A percentile compares a stretch with the other conserved stretches of the same genome.
Evolutionary conservation across 441 rosid genomes (phyloP).

Genomic region (Pelargonium fulgidum): DNA sequence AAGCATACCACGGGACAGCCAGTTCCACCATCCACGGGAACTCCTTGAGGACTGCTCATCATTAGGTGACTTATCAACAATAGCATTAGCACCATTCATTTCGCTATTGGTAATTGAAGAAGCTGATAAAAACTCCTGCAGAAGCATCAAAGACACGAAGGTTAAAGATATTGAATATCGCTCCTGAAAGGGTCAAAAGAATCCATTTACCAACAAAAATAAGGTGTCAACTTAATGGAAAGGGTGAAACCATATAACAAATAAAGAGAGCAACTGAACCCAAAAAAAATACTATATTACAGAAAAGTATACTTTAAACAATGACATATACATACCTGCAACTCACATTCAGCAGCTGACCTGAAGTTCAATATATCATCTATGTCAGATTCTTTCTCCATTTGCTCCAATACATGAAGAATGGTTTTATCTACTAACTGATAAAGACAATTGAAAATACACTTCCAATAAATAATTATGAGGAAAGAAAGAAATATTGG

Average conservation of each 20-base stretch:
- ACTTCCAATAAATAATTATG: background rate
- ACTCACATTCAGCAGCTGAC: slow-evolving; percentile 76
- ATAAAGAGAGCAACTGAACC: slow-evolving; percentile 5
- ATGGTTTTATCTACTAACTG: slow-evolving; percentile 64
- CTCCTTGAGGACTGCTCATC: slow-evolving; percentile 51
- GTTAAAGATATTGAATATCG: slow-evolving; percentile 10
- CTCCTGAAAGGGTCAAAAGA: slow-evolving; percentile 9
- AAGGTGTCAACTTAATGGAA: background rate
- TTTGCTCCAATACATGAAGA: slow-evolving; percentile 71
- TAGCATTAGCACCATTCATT: slow-evolving; percentile 27
- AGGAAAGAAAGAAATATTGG: background rate
- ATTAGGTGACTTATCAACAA: slow-evolving; percentile 46
- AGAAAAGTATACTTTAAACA: slow-evolving; percentile 9
- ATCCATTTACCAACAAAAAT: slow-evolving; percentile 10
- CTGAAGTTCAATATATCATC: slow-evolving; percentile 82
- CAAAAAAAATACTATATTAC: slow-evolving; percentile 12
- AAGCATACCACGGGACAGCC: slow-evolving; percentile 98
- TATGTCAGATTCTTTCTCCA: slow-evolving; percentile 82
- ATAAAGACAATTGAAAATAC: slow-evolving; percentile 19
- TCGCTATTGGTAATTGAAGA: slow-evolving; percentile 31
- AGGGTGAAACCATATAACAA: slow-evolving; percentile 9
- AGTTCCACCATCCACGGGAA: slow-evolving; percentile 93
- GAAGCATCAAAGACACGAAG: slow-evolving; percentile 19
- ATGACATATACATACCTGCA: slow-evolving; percentile 56
- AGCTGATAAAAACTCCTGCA: slow-evolving; percentile 50